Evolutionary conservation across 2,329 filamentous ascomycete genomes (phyloP).

Genomic region (Nigrograna mackinnonii): DNA sequence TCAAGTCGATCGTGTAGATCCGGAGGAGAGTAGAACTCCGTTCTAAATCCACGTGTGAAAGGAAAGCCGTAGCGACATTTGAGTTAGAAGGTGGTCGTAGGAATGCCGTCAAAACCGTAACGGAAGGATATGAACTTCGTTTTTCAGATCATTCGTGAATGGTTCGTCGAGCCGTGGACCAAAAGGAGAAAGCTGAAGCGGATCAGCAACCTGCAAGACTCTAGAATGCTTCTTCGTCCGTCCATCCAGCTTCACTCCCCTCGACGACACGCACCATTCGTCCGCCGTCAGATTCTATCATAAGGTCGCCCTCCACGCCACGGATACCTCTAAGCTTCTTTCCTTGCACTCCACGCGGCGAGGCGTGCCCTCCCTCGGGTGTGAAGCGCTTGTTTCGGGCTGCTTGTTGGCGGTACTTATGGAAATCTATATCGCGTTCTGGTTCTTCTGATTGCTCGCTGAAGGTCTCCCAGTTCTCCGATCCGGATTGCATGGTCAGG

Average conservation of each 20-base stretch:
- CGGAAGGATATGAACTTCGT: conserved; percentile 4
- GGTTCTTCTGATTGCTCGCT: conserved; percentile 78
- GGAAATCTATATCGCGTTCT: conserved; percentile 70
- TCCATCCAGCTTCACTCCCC: conserved; percentile 59
- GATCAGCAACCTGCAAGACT: background rate
- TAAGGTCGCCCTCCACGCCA: conserved; percentile 46
- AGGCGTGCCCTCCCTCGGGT: conserved; percentile 39
- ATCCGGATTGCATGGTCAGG: conserved; percentile 73
- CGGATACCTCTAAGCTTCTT: conserved; percentile 48
- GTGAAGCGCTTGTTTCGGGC: conserved; percentile 67
- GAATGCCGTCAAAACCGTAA: conserved; percentile 1
- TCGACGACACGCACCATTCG: conserved; percentile 49
- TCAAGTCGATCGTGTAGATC: too few species aligned
- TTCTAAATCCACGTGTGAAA: too few species aligned
- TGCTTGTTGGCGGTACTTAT: conserved; percentile 75
- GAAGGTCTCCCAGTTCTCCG: conserved; percentile 98
- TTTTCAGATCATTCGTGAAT: conserved; percentile 12
- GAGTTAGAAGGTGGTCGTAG: too few species aligned
- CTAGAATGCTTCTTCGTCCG: conserved; percentile 50
- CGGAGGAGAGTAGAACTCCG: too few species aligned
- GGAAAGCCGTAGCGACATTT: too few species aligned
- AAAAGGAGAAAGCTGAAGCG: conserved; percentile 8
- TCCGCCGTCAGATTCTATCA: conserved; percentile 46
- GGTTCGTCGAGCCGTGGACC: conserved; percentile 10
- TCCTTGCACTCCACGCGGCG: conserved; percentile 35